Conservation (phyloP, 1,284 basidiomycete genomes). For the Trichosporon faecale region DNA sequence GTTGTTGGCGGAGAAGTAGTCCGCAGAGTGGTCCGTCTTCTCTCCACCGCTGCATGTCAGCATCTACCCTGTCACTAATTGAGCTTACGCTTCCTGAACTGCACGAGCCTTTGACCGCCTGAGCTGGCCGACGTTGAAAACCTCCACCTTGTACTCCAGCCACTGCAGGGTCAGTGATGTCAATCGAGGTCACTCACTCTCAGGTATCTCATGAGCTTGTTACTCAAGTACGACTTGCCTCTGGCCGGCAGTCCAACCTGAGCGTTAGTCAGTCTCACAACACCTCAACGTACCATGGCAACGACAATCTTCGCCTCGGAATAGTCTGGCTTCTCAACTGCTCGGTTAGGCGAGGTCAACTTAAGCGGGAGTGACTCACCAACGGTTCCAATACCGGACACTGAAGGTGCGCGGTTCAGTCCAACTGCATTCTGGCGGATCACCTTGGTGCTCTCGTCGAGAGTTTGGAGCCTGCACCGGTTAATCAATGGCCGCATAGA, state of each 20-base stretch:
- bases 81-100: neutral
- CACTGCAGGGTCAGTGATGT: conserved; percentile 60
- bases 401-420: conserved; percentile 47
- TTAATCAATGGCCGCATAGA: neutral
- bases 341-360: neutral
- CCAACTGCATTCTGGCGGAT: conserved; percentile 40
- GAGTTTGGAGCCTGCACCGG: conserved; percentile 37
- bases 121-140: conserved; percentile 97
- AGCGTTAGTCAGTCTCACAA: neutral
- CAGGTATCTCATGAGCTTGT: conserved; percentile 77
- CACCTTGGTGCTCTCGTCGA: conserved; percentile 50
- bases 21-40: conserved; percentile 80
- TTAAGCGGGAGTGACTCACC: conserved; percentile 31
- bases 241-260: conserved; percentile 76
- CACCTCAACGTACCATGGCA: conserved; percentile 71
- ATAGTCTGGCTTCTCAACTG: conserved; percentile 94
- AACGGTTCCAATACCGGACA: conserved; percentile 52
- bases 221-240: conserved; percentile 79
- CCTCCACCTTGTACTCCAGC: conserved; percentile 98
- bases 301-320: conserved; percentile 98
- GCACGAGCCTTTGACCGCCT: conserved; percentile 75
- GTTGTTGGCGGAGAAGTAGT: conserved; percentile 88
- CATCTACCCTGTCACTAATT: conserved; percentile 55
- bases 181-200: conserved; percentile 55
- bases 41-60: conserved; percentile 58